Evolutionary conservation across 257 asterid species (phyloP).

Genomic region (Perilla frutescens): DNA sequence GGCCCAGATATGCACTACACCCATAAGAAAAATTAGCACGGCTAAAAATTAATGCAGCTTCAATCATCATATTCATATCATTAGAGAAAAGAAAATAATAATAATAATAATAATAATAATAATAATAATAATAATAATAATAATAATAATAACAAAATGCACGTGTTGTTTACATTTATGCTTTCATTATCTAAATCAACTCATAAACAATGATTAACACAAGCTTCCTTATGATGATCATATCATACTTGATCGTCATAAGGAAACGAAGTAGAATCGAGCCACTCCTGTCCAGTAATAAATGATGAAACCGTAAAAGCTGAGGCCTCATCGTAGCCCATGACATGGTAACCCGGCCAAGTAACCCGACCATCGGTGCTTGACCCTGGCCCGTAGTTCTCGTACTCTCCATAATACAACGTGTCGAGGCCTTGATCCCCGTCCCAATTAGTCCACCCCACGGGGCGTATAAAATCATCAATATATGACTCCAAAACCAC

Average conservation of each 20-base stretch:
- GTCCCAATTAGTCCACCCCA: slow-evolving; percentile 76
- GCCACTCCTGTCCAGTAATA: slow-evolving; percentile 79
- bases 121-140: too few relatives aligned
- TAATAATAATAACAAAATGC: too few relatives aligned
- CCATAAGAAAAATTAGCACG: too few relatives aligned
- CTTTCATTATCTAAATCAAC: too few relatives aligned
- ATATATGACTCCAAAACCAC: slow-evolving; percentile 71
- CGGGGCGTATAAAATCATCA: slow-evolving; percentile 52
- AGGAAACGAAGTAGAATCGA: slow-evolving; percentile 84
- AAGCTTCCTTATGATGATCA: too few relatives aligned
- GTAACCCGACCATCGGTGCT: slow-evolving; percentile 54
- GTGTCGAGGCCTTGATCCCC: slow-evolving; percentile 65
- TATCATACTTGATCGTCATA: slow-evolving; percentile 70
- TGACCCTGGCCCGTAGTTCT: slow-evolving; percentile 77
- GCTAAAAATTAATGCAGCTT: too few relatives aligned
- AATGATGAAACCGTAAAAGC: slow-evolving; percentile 68
- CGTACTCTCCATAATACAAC: slow-evolving; percentile 80
- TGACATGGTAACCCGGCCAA: slow-evolving; percentile 71
- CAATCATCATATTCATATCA: too few relatives aligned
- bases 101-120: too few relatives aligned
- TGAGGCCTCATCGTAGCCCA: slow-evolving; percentile 70
- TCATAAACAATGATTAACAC: too few relatives aligned
- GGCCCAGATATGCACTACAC: too few relatives aligned
- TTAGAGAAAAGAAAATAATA: too few relatives aligned
- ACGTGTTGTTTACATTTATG: too few relatives aligned